Percentiles rank a stretch among this genome's conserved stretches.
phyloP scores from a whole-genome alignment of 495 filamentous ascomycete genomes.

The Penicillium robsamsonii region DNA sequence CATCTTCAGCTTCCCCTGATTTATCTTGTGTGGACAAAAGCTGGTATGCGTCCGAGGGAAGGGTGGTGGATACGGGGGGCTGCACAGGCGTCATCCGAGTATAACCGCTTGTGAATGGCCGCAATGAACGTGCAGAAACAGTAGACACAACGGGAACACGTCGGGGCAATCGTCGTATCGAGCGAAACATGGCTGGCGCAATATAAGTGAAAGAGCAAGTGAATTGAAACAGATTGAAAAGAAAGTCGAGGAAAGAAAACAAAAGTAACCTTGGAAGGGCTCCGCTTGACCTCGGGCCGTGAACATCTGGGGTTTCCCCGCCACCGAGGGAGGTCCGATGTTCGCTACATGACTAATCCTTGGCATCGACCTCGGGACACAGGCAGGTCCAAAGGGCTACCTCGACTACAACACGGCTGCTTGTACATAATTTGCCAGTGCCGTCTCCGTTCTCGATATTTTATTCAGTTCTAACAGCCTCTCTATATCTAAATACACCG shows the following conservation, averaged over 20 bases:
- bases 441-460: neutral
- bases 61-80: conserved; percentile 55
- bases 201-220: neutral
- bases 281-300: conserved; percentile 20
- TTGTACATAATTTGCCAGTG: neutral
- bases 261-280: conserved; percentile 4
- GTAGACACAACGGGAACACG: conserved; percentile 22
- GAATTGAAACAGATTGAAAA: conserved; percentile 1
- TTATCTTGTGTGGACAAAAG: conserved; percentile 72
- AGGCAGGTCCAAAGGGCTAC: no score
- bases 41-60: conserved; percentile 74
- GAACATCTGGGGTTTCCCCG: conserved; percentile 18
- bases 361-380: no score
- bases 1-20: conserved; percentile 74
- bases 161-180: conserved; percentile 39
- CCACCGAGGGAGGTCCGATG: conserved; percentile 8
- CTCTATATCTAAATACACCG: neutral
- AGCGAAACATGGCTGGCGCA: conserved; percentile 34
- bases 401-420: neutral
- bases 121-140: conserved; percentile 30
- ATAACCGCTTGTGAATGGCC: conserved; percentile 45
- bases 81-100: conserved; percentile 48
- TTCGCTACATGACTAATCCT: conserved; percentile 3
- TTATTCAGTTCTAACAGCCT: neutral
- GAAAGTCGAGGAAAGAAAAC: neutral